Base-by-base conservation (phyloP, 2,329 filamentous ascomycete genomes). In the Drechslerella coelobrocha region DNA sequence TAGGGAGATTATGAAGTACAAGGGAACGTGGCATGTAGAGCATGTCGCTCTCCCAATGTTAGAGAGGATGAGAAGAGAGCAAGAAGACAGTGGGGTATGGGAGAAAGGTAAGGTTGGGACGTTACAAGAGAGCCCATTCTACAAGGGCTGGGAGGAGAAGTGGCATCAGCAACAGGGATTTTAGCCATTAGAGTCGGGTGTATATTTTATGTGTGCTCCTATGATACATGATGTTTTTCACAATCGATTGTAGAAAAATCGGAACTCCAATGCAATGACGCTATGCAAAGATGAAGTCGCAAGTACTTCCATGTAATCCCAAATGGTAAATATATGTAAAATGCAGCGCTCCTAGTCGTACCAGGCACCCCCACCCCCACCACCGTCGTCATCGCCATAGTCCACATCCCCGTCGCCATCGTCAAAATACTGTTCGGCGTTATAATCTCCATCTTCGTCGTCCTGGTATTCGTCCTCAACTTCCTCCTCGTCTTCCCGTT, bases 21-120 rank as follows among this genome's bases (percentile, higher is more conserved):
- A 95, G 80, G 86, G 83, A n/a, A 89, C 88, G 0, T 91, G 88
- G 86, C 89, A 92, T 78, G 86, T 88, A 1, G 87, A 92, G 77
- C 88, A 91, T 78, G 83, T 91, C 0, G 84, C 86, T 0, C 80
- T 90, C 52, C 88, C 89, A 0, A 82, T 82, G 0, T 75, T 94
- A 69, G 83, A 86, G 74, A 77, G 80, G 73, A 94, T 85, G 80
- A 84, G 84, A 43, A 80, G 78, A 48, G 88, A 89, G 78, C 91
- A 96, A 79, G 79, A 85, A 8, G 82, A 84, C 51, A 83, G 81
- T 8, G 88, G 88, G 0, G 27, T 88, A 62, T 81, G 90, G 2
- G 81, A 83, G 55, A 79, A 80, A 68, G 82, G 83, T 19, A 92
- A 87, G 75, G 83, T 84, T 1, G 80, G 81, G 55, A 95, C 91